Base-by-base conservation (phyloP, 2,329 filamentous ascomycete species). In the Didymella arachidicola region DNA sequence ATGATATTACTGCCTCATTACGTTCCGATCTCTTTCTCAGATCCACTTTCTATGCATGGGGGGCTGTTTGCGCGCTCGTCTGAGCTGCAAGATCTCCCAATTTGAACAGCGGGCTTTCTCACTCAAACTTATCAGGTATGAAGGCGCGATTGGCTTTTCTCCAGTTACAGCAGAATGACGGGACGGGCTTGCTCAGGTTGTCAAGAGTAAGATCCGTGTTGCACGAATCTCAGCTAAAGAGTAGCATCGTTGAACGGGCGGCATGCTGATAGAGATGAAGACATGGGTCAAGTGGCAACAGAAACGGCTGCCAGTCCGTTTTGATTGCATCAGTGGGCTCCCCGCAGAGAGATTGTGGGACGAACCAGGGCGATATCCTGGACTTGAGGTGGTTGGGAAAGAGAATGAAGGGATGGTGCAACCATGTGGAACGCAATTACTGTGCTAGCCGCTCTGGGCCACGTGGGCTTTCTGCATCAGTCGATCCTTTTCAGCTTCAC, bases 221-320 rank as follows among this genome's bases (percentile, higher is more conserved):
- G 58, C 53, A 65, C 57, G 39, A 48, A 42, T 29, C 43, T 57
- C 57, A 34, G 60, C 60, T 47, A 42, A 29, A 59, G 54, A 27
- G 60, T 61, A 59, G 58, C 59, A 53, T 62, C 53, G 59, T 63
- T 57, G 53, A 50, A 62, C 60, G 43, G 47, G 43, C 54, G 59
- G 59, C 60, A 68, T 68, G 55, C 48, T 58, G 54, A 59, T 50
- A 43, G 42, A 22, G 53, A 54, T 53, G 39, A 38, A 51, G 53
- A 52, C 51, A 62, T 57, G 59, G 45, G 57, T 52, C 30, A 36
- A 53, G 63, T 63, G 61, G 60, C 61, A 63, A 63, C 56, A 62
- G 62, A 44, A 66, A 66, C 63, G 61, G 61, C 62, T 66, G 68
- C 70, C 66, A 70, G 66, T 66, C 66, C 57, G 26, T 55, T 58